Evolutionary conservation across 1,284 basidiomycete genomes (phyloP), one percentile per base, ranked within the genome.

Genomic region (Cryptococcus sp.): DNA sequence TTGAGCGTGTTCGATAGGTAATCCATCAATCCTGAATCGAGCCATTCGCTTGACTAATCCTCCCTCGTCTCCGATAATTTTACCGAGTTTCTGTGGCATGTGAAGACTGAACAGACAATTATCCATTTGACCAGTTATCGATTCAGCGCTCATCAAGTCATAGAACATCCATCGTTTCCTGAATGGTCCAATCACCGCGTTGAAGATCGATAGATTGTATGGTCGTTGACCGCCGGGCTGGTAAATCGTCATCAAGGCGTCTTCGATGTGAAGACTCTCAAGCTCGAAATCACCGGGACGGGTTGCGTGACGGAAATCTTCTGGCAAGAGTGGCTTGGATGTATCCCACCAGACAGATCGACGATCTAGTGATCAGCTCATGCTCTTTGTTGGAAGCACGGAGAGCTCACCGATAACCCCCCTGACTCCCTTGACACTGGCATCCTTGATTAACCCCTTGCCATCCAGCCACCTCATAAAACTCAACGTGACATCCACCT

Each of bases 101-200:
- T 98, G 94, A 57, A 99, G 73, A 66, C 92, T 97, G 78, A 98
- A 97, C 14, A 99, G 71, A 66, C 96, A 99, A 64, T 97, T 97
- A 70, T 99, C 94, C 60, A 94, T 89, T 70, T 99, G 96, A 1
- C 94, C 94, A 3, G 96, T 94, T 51, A 98, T 89, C 52, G 87
- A 88, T 62, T 98, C 92, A 0, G 94, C 94, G 43, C 83, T 84
- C 51, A 93, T 75, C 63, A 92, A 85, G 71, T 97, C 93, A 70
- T 93, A 94, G 74, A 97, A 97, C 32, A 97, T 67, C 92, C 92
- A 98, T 64, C 89, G 86, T 70, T 94, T 96, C 53, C 94, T 81
- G 61, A 98, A 85, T 16, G 81, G 82, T 13, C 82, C 82, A 37
- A 98, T 83, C 60, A 88, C 85, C n/a, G 93, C 94, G 55, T 86